Evolutionary conservation across 192 early-diverging fungal genomes (phyloP).

Genomic region (Gonapodya prolifera): DNA sequence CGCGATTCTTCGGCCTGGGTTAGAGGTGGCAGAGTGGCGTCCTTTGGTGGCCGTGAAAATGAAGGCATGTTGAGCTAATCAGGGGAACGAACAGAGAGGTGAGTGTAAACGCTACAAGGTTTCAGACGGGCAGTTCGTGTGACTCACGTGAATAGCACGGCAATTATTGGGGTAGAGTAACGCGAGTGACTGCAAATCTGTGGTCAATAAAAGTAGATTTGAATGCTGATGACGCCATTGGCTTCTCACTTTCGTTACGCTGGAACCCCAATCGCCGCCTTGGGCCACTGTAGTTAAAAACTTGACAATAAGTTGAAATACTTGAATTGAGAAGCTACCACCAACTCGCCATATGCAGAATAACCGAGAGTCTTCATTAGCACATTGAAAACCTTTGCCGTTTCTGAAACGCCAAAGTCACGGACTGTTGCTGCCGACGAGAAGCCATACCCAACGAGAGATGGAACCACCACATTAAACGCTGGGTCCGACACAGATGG

Average conservation of each 20-base stretch:
- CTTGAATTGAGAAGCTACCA: background rate
- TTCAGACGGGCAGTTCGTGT: background rate
- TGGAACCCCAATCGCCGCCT: conserved; percentile 42
- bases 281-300: conserved; percentile 18
- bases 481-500: background rate
- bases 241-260: conserved; percentile 17
- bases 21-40: background rate
- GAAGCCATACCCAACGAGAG: conserved; percentile 51
- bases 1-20: background rate
- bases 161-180: conserved; percentile 23
- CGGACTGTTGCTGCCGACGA: conserved; percentile 13
- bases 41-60: background rate
- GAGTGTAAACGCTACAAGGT: background rate
- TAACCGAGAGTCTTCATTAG: conserved; percentile 14
- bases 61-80: background rate
- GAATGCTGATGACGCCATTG: background rate
- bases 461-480: conserved; percentile 52
- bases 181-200: conserved; percentile 14
- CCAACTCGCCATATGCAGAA: background rate
- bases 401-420: conserved; percentile 8
- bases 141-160: conserved; percentile 24
- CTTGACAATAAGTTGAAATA: background rate
- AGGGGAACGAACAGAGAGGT: background rate
- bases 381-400: conserved; percentile 13
- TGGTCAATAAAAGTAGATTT: background rate